Percentiles rank a stretch among this genome's conserved stretches.
Evolutionary conservation across 495 filamentous ascomycete genomes (phyloP).

Genomic region (Aspergillus affinis): DNA sequence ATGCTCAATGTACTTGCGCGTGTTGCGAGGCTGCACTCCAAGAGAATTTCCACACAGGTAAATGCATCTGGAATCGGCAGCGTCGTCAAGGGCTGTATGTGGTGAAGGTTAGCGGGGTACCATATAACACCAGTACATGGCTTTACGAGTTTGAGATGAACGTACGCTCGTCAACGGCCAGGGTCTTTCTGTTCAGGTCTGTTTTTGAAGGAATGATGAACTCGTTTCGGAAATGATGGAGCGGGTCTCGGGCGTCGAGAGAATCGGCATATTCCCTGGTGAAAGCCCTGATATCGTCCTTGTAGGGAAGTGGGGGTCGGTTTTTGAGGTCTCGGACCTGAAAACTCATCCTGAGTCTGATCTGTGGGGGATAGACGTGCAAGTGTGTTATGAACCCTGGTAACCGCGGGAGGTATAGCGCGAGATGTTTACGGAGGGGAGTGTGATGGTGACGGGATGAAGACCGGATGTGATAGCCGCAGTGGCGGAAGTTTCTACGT

Average conservation of each 20-base stretch:
- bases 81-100: slow-evolving; percentile 34
- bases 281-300: slow-evolving; percentile 41
- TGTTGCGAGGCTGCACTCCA: slow-evolving; percentile 80
- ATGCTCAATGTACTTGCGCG: slow-evolving; percentile 65
- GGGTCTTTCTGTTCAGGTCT: slow-evolving; percentile 67
- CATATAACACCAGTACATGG: too few species aligned
- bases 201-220: slow-evolving; percentile 83
- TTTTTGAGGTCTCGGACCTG: slow-evolving; percentile 29
- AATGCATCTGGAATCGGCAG: slow-evolving; percentile 53
- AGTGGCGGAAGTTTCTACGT: too few species aligned
- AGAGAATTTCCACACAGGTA: slow-evolving; percentile 98
- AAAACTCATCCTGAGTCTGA: background rate
- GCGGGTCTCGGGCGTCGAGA: slow-evolving; percentile 68
- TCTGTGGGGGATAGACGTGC: too few species aligned
- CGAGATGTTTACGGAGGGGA: too few species aligned
- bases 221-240: slow-evolving; percentile 67
- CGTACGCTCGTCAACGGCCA: slow-evolving; percentile 44
- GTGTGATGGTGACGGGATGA: too few species aligned
- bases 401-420: too few species aligned
- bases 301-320: slow-evolving; percentile 34
- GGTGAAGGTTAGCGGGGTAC: slow-evolving; percentile 6
- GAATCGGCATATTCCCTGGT: slow-evolving; percentile 57
- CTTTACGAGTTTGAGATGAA: too few species aligned
- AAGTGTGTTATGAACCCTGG: too few species aligned
- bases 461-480: too few species aligned